phyloP scores from a whole-genome alignment of 1,139 yeast species.

The Ogataea hybrid region DNA sequence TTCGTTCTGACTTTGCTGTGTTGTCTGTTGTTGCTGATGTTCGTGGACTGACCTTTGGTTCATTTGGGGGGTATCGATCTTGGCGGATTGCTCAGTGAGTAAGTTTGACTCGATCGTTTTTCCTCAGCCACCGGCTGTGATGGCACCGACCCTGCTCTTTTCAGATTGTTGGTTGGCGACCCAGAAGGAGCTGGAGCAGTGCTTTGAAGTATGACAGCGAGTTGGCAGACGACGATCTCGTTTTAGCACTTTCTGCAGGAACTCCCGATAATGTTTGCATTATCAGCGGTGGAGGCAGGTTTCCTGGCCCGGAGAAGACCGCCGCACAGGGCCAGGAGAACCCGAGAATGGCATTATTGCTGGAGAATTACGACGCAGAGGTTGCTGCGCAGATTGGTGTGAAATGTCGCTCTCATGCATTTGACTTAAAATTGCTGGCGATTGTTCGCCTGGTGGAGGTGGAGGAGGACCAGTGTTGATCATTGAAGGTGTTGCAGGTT shows the following conservation, averaged over 20 bases:
- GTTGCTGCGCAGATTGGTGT: conserved; percentile 17
- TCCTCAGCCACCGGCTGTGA: conserved; percentile 18
- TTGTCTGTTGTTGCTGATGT: conserved; percentile 2
- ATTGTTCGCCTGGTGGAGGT: conserved; percentile 4
- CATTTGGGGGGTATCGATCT: conserved; percentile 30
- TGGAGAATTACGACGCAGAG: conserved; percentile 11
- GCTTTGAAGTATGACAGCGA: conserved; percentile 11
- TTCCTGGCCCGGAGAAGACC: conserved; percentile 7
- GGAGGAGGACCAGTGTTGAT: conserved; percentile 12
- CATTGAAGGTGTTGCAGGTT: conserved; percentile 21
- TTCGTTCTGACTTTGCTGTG: conserved; percentile 9
- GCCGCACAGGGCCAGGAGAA: conserved; percentile 14
- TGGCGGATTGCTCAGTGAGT: conserved; percentile 30
- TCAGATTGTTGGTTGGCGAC: conserved; percentile 8
- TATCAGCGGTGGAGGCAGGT: conserved; percentile 9
- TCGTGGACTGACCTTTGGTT: conserved; percentile 2
- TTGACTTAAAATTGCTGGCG: conserved; percentile 9
- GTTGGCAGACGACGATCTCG: conserved; percentile 21
- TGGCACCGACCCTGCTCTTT: conserved; percentile 15
- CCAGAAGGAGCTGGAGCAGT: conserved; percentile 5
- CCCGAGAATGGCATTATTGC: conserved; percentile 10
- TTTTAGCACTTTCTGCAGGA: conserved; percentile 11
- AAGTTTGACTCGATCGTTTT: conserved; percentile 18
- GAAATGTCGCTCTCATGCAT: conserved; percentile 13
- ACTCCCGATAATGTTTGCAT: conserved; percentile 14